phyloP scores from a whole-genome alignment of 2,329 filamentous ascomycete genomes.

The Botrytis cinerea region DNA sequence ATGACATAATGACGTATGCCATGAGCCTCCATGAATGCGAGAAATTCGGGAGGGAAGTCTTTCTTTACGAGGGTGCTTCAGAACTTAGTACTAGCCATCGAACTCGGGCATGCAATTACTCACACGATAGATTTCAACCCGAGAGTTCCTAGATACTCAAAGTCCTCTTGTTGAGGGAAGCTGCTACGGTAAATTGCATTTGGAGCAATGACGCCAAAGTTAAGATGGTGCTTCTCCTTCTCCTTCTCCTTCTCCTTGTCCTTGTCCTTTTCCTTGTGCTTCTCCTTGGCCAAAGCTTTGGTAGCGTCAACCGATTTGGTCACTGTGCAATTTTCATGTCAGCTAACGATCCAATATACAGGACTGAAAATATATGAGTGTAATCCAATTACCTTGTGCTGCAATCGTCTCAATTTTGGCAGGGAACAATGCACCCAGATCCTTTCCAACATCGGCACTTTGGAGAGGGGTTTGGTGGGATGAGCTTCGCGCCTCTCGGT shows the following conservation, averaged over 20 bases:
- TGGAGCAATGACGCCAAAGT: conserved; percentile 74
- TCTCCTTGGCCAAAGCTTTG: conserved; percentile 28
- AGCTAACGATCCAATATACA: conserved; percentile 11
- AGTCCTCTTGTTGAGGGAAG: conserved; percentile 73
- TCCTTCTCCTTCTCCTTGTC: neutral
- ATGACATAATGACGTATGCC: conserved; percentile 74
- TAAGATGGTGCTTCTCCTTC: conserved; percentile 52
- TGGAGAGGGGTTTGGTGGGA: conserved; percentile 22
- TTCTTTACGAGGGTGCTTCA: conserved; percentile 64
- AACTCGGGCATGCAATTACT: conserved; percentile 39
- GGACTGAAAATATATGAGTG: neutral
- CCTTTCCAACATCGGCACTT: conserved; percentile 29
- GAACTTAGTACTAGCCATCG: conserved; percentile 26
- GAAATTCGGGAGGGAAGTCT: conserved; percentile 55
- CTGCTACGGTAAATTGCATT: conserved; percentile 75
- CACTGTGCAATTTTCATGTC: conserved; percentile 27
- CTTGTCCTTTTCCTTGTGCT: neutral
- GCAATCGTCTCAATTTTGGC: conserved; percentile 28
- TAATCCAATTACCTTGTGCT: conserved; percentile 30
- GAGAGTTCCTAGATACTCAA: conserved; percentile 66
- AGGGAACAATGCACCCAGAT: conserved; percentile 28
- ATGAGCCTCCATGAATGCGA: conserved; percentile 64
- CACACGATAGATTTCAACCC: conserved; percentile 79
- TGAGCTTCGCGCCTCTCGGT: conserved; percentile 18
- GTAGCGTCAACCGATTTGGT: conserved; percentile 26